phyloP scores from a whole-genome alignment of 116 monocot species.

The Cymodocea nodosa region DNA sequence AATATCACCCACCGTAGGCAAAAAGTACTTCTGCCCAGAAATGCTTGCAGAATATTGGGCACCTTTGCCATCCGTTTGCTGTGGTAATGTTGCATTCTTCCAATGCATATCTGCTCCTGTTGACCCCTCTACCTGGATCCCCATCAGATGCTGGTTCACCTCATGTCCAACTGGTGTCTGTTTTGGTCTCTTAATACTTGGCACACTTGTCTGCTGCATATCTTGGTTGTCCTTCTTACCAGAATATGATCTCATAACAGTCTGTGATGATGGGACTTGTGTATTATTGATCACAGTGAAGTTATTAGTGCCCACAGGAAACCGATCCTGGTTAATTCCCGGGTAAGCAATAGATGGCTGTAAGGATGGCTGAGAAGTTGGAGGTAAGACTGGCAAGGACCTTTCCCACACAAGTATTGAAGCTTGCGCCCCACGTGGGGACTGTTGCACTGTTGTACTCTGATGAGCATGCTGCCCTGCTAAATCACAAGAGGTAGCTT shows the following conservation, averaged over 20 bases:
- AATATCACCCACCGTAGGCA: constrained; percentile 22
- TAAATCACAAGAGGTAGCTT: constrained; percentile 21
- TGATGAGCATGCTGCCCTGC: constrained; percentile 24
- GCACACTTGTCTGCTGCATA: constrained; percentile 21
- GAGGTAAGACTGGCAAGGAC: constrained; percentile 25
- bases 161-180: constrained; percentile 33
- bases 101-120: constrained; percentile 50
- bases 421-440: constrained; percentile 20
- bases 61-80: constrained; percentile 44
- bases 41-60: constrained; percentile 28
- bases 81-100: constrained; percentile 49
- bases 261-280: constrained; percentile 35
- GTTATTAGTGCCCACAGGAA: constrained; percentile 22
- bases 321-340: constrained; percentile 29
- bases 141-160: constrained; percentile 33
- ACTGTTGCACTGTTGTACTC: constrained; percentile 17
- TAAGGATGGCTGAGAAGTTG: constrained; percentile 28
- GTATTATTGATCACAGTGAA: constrained; percentile 19
- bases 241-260: constrained; percentile 27
- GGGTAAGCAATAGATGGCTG: constrained; percentile 32
- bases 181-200: constrained; percentile 32
- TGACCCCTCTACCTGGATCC: constrained; percentile 28
- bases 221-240: constrained; percentile 72
- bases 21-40: constrained; percentile 36
- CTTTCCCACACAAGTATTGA: constrained; percentile 27